A percentile compares a stretch with the other conserved stretches of the same genome.
These are phyloP conservation scores for Polyporus arcularius DNA, from an alignment of 768 basidiomycete species.

Conservation along the genomic window DNA sequence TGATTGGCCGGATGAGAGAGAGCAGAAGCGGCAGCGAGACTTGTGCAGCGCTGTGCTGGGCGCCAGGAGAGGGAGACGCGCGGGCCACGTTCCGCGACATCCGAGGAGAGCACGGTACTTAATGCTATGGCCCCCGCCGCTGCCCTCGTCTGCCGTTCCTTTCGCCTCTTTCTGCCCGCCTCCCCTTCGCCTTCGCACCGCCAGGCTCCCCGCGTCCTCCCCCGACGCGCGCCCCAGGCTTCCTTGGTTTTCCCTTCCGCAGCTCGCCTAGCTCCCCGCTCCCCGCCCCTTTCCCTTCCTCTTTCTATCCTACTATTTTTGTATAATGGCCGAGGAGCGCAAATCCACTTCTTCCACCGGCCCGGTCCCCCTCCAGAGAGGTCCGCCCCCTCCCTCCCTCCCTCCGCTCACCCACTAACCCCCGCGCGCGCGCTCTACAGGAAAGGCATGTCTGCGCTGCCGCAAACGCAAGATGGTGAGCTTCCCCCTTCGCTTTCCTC, in stretches of 20 bases:
- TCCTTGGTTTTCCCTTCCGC: slow-evolving; percentile 10
- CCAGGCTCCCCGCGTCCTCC: not conserved
- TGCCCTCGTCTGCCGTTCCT: slow-evolving; percentile 20
- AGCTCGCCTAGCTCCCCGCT: slow-evolving; percentile 23
- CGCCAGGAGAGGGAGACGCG: slow-evolving; percentile 11
- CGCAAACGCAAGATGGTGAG: slow-evolving; percentile 55
- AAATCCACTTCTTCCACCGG: slow-evolving; percentile 23
- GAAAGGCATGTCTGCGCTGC: slow-evolving; percentile 55
- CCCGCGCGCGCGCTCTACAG: slow-evolving; percentile 33
- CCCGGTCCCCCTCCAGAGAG: slow-evolving; percentile 30
- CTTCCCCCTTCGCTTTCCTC: not conserved
- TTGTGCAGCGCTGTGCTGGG: slow-evolving; percentile 11
- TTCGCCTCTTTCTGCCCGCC: slow-evolving; percentile 8
- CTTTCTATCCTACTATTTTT: slow-evolving; percentile 31
- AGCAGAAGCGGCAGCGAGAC: slow-evolving; percentile 15
- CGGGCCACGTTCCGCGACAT: slow-evolving; percentile 27
- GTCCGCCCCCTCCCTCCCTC: slow-evolving; percentile 13
- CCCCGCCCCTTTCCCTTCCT: slow-evolving; percentile 23
- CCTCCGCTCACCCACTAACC: not conserved
- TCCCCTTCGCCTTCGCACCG: slow-evolving; percentile 1
- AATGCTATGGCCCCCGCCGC: slow-evolving; percentile 21
- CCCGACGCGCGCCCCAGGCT: slow-evolving; percentile 11
- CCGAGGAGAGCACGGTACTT: slow-evolving; percentile 19
- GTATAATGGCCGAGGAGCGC: slow-evolving; percentile 34
- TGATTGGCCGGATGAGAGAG: slow-evolving; percentile 32